Evolutionary conservation across 2,329 filamentous ascomycete genomes (phyloP).

Genomic region (Pseudogymnoascus sp.): DNA sequence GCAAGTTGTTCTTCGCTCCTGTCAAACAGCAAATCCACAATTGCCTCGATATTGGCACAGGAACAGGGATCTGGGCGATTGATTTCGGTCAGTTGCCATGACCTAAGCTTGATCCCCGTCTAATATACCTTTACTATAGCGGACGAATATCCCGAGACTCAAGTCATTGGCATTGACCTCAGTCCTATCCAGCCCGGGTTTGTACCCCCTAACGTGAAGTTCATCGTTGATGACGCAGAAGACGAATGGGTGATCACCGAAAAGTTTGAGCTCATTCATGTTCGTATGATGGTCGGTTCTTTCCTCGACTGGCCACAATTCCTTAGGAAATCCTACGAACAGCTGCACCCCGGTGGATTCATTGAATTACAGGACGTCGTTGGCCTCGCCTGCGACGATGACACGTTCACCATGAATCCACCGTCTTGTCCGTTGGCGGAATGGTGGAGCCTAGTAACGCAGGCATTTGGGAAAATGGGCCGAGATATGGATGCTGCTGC

Average conservation of each 20-base stretch:
- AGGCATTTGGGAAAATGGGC: slow-evolving; percentile 26
- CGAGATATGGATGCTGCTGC: slow-evolving; percentile 26
- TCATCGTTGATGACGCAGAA: slow-evolving; percentile 35
- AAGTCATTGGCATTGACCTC: slow-evolving; percentile 23
- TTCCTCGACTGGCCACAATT: slow-evolving; percentile 14
- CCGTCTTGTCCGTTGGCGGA: slow-evolving; percentile 9
- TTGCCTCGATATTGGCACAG: slow-evolving; percentile 34
- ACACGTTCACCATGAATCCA: slow-evolving; percentile 8
- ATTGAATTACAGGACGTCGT: slow-evolving; percentile 26
- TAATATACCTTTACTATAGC: slow-evolving; percentile 8
- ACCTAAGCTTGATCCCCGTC: neutral
- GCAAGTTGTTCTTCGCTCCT: slow-evolving; percentile 19
- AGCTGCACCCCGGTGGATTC: slow-evolving; percentile 23
- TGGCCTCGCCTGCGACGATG: slow-evolving; percentile 30
- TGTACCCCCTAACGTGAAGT: slow-evolving; percentile 65
- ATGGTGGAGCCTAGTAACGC: slow-evolving; percentile 22
- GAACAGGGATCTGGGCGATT: slow-evolving; percentile 35
- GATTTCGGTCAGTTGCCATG: slow-evolving; percentile 27
- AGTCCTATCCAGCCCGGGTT: slow-evolving; percentile 30
- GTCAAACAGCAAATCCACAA: slow-evolving; percentile 22
- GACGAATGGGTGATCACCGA: slow-evolving; percentile 33
- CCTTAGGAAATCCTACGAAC: slow-evolving; percentile 10
- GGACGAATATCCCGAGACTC: slow-evolving; percentile 20
- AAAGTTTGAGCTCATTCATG: slow-evolving; percentile 22
- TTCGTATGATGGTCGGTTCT: slow-evolving; percentile 15